Evolutionary conservation across 2,329 filamentous ascomycete species (phyloP).

Genomic region (Paramyrothecium sp.): DNA sequence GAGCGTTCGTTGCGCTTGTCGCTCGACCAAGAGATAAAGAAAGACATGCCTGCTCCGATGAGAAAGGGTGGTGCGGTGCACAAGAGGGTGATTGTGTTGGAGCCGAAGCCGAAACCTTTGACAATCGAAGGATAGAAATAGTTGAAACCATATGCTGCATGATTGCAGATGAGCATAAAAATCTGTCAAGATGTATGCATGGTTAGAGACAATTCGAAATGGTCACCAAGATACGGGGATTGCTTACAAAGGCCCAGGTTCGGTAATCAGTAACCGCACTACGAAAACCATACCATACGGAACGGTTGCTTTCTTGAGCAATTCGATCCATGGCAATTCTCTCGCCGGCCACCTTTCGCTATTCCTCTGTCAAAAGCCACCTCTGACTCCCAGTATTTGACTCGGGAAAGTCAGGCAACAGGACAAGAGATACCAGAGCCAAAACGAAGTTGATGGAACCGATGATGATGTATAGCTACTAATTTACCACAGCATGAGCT

Average conservation of each 20-base stretch:
- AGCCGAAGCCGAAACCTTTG: constrained; percentile 11
- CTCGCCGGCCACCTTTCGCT: constrained; percentile 10
- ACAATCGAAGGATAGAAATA: constrained; percentile 23
- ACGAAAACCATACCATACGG: constrained; percentile 15
- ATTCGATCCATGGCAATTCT: constrained; percentile 18
- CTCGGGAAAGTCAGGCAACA: constrained; percentile 15
- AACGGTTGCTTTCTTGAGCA: constrained; percentile 2
- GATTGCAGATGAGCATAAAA: constrained; percentile 16
- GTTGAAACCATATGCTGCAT: constrained; percentile 18
- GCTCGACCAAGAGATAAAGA: constrained; percentile 14
- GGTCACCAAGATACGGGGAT: not conserved
- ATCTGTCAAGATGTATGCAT: constrained; percentile 1
- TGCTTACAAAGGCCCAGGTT: constrained; percentile 20
- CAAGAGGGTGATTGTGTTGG: constrained; percentile 17
- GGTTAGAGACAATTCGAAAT: too few species aligned
- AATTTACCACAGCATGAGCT: not conserved
- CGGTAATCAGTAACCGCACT: constrained; percentile 18
- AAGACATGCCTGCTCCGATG: constrained; percentile 12
- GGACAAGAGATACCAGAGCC: constrained; percentile 11
- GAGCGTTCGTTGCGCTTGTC: constrained; percentile 16
- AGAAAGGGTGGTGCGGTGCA: constrained; percentile 23
- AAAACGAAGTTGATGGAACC: constrained; percentile 36
- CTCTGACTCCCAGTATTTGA: constrained; percentile 5
- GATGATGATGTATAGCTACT: constrained; percentile 50
- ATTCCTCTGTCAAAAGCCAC: constrained; percentile 10